phyloP scores from a whole-genome alignment of 139 green algal genomes.

The Trebouxia sp. region DNA sequence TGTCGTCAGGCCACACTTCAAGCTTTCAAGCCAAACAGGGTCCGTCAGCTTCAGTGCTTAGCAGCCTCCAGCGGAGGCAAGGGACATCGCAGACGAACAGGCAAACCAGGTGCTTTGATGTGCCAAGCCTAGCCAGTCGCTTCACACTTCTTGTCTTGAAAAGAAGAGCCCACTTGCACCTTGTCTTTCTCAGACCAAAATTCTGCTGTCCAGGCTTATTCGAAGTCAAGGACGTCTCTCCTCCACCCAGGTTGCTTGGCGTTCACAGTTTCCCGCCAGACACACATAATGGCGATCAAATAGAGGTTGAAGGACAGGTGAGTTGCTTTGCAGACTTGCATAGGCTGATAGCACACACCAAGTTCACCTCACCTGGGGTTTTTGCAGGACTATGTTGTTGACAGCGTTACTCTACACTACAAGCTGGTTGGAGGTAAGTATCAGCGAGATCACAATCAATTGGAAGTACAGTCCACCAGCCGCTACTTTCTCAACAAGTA shows the following conservation, averaged over 20 bases:
- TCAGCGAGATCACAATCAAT: constrained; percentile 43
- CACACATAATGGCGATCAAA: constrained; percentile 61
- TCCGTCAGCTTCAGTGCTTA: background rate
- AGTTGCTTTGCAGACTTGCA: too few relatives aligned
- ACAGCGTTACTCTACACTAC: constrained; percentile 40
- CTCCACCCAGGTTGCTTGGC: constrained; percentile 41
- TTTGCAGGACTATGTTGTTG: constrained; percentile 40
- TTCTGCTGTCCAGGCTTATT: constrained; percentile 40
- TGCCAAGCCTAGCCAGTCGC: too few relatives aligned
- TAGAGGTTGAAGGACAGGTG: constrained; percentile 47
- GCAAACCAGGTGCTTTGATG: background rate
- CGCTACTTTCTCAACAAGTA: constrained; percentile 50
- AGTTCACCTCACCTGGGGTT: background rate
- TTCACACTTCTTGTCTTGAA: too few relatives aligned
- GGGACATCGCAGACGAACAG: background rate
- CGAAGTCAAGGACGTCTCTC: constrained; percentile 52
- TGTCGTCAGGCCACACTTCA: too few relatives aligned
- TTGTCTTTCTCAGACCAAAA: too few relatives aligned
- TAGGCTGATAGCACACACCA: too few relatives aligned
- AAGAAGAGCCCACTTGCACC: too few relatives aligned
- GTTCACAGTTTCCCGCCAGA: constrained; percentile 46
- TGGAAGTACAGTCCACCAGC: constrained; percentile 46
- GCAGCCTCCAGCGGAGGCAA: background rate
- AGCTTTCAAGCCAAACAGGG: background rate
- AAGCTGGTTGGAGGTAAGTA: constrained; percentile 57